phyloP scores from a whole-genome alignment of 306 rosid species.

The Dalbergia cochinchinensis region DNA sequence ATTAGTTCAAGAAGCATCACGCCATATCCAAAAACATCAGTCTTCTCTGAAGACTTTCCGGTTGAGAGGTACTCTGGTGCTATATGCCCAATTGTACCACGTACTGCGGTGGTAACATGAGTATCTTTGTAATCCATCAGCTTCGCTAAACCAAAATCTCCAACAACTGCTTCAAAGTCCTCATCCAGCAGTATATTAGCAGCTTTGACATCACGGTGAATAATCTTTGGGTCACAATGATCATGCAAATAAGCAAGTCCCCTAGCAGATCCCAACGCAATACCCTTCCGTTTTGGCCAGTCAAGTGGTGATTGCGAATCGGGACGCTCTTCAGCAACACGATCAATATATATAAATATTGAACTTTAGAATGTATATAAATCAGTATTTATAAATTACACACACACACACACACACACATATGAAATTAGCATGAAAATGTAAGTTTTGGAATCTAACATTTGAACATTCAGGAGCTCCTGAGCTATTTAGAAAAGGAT shows the following conservation, averaged over 20 bases:
- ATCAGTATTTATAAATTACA: no score
- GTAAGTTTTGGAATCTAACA: neutral
- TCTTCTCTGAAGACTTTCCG: slow-evolving; percentile 38
- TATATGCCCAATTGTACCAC: slow-evolving; percentile 40
- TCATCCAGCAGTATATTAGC: slow-evolving; percentile 44
- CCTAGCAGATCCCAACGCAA: slow-evolving; percentile 38
- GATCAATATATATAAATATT: neutral
- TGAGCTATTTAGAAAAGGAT: neutral
- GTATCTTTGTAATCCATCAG: slow-evolving; percentile 35
- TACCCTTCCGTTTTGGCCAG: slow-evolving; percentile 27
- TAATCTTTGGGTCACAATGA: slow-evolving; percentile 26
- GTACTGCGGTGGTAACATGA: slow-evolving; percentile 39
- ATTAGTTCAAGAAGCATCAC: slow-evolving; percentile 46
- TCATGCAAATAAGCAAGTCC: slow-evolving; percentile 49
- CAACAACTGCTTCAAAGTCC: slow-evolving; percentile 44
- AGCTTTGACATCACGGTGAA: slow-evolving; percentile 45
- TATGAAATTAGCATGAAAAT: no score
- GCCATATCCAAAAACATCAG: slow-evolving; percentile 42
- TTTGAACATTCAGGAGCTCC: neutral
- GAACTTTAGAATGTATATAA: no score
- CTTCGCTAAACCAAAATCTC: slow-evolving; percentile 45
- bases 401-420: no score
- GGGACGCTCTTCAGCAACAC: slow-evolving; percentile 20
- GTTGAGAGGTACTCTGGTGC: slow-evolving; percentile 44
- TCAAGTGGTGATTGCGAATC: slow-evolving; percentile 14